A percentile compares a stretch with the other conserved stretches of the same genome.
Evolutionary conservation across 495 filamentous ascomycete genomes (phyloP).

Genomic region (Oleoguttula mirabilis): DNA sequence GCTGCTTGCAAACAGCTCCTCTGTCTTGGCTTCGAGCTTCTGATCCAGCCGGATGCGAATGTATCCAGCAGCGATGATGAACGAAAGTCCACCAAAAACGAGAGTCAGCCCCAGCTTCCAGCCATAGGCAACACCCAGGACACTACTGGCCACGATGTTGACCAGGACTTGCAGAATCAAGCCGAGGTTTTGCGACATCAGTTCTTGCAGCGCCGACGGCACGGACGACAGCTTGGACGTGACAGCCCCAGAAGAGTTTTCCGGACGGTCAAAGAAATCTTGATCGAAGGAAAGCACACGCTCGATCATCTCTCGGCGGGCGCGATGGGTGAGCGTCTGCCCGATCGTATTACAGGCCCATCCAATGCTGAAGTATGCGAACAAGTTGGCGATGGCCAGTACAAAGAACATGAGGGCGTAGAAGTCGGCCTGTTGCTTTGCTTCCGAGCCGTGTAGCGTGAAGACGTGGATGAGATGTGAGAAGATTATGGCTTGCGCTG

Average conservation of each 20-base stretch:
- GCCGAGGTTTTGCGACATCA: conserved; percentile 26
- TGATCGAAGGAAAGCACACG: conserved; percentile 45
- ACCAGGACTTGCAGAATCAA: conserved; percentile 25
- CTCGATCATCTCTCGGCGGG: conserved; percentile 48
- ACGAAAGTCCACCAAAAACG: conserved; percentile 26
- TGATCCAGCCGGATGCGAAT: conserved; percentile 33
- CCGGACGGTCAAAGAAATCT: conserved; percentile 50
- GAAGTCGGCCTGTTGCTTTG: conserved; percentile 19
- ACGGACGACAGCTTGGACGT: conserved; percentile 45
- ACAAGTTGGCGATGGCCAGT: conserved; percentile 36
- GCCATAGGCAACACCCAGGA: conserved; percentile 24
- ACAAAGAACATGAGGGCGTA: conserved; percentile 29
- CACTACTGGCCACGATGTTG: conserved; percentile 24
- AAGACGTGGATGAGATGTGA: conserved; percentile 22
- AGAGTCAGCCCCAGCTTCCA: conserved; percentile 28
- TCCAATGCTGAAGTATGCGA: conserved; percentile 24
- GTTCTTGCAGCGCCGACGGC: conserved; percentile 30
- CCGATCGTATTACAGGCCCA: conserved; percentile 22
- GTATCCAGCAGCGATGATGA: conserved; percentile 27
- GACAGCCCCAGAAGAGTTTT: conserved; percentile 52
- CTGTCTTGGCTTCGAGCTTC: conserved; percentile 27
- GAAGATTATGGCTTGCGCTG: conserved; percentile 28
- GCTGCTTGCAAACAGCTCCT: conserved; percentile 24
- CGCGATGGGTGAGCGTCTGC: conserved; percentile 30
- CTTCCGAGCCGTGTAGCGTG: conserved; percentile 9